These are phyloP conservation scores for Coniosporium tulheliwenetii DNA, from an alignment of 2,329 filamentous ascomycete genomes.

Conservation along the genomic window DNA sequence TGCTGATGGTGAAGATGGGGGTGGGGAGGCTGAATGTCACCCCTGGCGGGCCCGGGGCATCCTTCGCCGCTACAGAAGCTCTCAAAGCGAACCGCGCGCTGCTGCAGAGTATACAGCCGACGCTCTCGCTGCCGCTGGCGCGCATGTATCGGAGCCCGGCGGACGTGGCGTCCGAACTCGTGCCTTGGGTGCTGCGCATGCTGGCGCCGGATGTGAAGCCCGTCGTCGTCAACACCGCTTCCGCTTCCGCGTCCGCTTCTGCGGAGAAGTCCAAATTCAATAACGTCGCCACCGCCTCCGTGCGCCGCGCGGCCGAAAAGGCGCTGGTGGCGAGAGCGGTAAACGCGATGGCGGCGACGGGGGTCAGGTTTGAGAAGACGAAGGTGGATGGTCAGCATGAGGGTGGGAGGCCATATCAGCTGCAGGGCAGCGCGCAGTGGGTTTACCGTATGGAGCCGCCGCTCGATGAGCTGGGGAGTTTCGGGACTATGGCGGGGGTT, in stretches of 20 bases:
- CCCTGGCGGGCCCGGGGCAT: slow-evolving; percentile 79
- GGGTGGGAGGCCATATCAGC: slow-evolving; percentile 24
- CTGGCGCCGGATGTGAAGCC: slow-evolving; percentile 84
- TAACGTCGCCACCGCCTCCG: slow-evolving; percentile 52
- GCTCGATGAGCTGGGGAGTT: slow-evolving; percentile 65
- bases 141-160: slow-evolving; percentile 67
- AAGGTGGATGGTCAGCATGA: slow-evolving; percentile 47
- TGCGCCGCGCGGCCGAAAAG: slow-evolving; percentile 76
- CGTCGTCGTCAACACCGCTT: slow-evolving; percentile 67
- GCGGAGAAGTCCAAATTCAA: slow-evolving; percentile 16
- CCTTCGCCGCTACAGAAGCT: slow-evolving; percentile 67
- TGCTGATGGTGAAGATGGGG: slow-evolving; percentile 25
- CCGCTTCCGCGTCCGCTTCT: slow-evolving; percentile 22
- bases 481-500: slow-evolving; percentile 44
- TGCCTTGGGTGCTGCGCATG: slow-evolving; percentile 73
- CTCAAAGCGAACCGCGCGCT: slow-evolving; percentile 63
- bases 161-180: slow-evolving; percentile 62
- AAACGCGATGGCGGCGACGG: slow-evolving; percentile 66
- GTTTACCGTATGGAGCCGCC: slow-evolving; percentile 91
- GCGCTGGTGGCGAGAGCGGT: slow-evolving; percentile 66
- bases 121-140: slow-evolving; percentile 54
- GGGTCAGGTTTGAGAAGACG: slow-evolving; percentile 66
- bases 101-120: slow-evolving; percentile 57
- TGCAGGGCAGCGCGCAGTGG: slow-evolving; percentile 27
- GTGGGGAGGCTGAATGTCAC: slow-evolving; percentile 25